phyloP scores from a whole-genome alignment of 2,329 filamentous ascomycete species.

The Raffaelea albimanens region DNA sequence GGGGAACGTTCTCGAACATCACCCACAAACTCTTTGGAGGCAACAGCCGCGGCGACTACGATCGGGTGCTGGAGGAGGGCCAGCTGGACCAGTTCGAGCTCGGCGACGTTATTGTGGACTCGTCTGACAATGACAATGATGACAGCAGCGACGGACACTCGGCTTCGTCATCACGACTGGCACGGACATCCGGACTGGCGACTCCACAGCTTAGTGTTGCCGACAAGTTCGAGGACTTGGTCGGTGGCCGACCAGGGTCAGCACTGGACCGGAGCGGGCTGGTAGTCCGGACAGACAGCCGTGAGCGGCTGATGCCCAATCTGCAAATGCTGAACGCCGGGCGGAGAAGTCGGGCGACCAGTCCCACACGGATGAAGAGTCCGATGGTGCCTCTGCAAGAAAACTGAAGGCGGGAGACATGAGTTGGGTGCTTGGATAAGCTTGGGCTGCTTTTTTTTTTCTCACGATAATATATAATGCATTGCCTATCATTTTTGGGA shows the following conservation, averaged over 20 bases:
- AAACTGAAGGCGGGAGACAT: constrained; percentile 13
- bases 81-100: constrained; percentile 70
- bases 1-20: not conserved
- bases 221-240: constrained; percentile 40
- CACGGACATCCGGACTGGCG: constrained; percentile 53
- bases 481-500: not conserved
- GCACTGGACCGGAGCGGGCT: constrained; percentile 61
- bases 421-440: too few relatives aligned
- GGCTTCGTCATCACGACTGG: constrained; percentile 2
- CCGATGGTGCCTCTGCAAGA: constrained; percentile 40
- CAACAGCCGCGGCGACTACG: constrained; percentile 51
- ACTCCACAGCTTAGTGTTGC: constrained; percentile 54
- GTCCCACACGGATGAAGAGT: constrained; percentile 51
- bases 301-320: constrained; percentile 59
- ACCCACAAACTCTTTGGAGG: constrained; percentile 53
- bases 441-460: too few relatives aligned
- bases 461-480: not conserved
- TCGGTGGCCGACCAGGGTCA: constrained; percentile 19
- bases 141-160: constrained; percentile 44
- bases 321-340: constrained; percentile 45
- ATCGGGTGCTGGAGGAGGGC: constrained; percentile 78
- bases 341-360: constrained; percentile 45
- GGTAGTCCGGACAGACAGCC: constrained; percentile 73
- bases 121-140: constrained; percentile 47
- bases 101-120: constrained; percentile 51